These are phyloP conservation scores for Gastrolobium villosum DNA, from an alignment of 306 rosid genomes.

Conservation along the genomic window DNA sequence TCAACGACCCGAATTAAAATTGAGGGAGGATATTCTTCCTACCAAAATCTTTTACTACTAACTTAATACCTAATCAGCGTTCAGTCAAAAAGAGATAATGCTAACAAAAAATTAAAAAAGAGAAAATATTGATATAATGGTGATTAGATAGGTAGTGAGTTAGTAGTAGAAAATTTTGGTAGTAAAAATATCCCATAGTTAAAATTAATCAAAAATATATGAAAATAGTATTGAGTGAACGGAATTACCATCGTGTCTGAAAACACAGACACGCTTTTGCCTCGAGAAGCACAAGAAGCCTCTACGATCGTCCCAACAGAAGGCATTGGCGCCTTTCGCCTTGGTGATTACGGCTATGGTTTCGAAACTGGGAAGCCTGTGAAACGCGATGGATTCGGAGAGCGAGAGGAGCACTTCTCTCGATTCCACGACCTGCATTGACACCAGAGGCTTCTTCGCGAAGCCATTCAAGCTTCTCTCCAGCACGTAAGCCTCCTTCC, in stretches of 20 bases:
- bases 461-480: slow-evolving; percentile 70
- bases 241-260: slow-evolving; percentile 89
- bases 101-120: too few relatives aligned
- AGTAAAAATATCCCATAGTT: too few relatives aligned
- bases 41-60: too few relatives aligned
- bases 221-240: background rate
- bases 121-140: too few relatives aligned
- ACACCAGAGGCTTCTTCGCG: slow-evolving; percentile 69
- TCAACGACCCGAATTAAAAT: too few relatives aligned
- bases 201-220: too few relatives aligned
- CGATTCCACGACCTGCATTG: slow-evolving; percentile 83
- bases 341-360: slow-evolving; percentile 91
- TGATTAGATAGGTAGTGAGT: too few relatives aligned
- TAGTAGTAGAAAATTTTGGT: too few relatives aligned
- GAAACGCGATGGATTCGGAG: slow-evolving; percentile 92
- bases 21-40: too few relatives aligned
- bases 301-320: slow-evolving; percentile 88
- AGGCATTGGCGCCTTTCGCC: slow-evolving; percentile 92
- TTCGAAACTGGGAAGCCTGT: slow-evolving; percentile 79
- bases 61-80: too few relatives aligned
- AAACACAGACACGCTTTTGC: slow-evolving; percentile 89
- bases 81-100: too few relatives aligned
- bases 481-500: slow-evolving; percentile 58
- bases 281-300: slow-evolving; percentile 90
- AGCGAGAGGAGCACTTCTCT: slow-evolving; percentile 83